Base-by-base conservation (phyloP, 192 early-diverging fungal species). In the Gaertneriomyces semiglobifer region DNA sequence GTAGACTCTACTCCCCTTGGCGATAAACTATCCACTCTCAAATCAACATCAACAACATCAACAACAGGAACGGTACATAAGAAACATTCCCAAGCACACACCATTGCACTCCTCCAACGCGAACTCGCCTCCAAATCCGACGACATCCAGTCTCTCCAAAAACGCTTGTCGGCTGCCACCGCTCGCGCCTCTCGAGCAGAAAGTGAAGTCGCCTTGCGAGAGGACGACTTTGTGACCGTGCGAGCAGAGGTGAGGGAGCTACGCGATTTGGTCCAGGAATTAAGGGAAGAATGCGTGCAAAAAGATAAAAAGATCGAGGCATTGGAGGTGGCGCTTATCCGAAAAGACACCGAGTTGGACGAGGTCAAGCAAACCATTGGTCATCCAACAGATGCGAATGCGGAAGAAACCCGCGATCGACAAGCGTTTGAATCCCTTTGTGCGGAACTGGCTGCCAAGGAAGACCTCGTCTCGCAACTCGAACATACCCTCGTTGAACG, bases 141-240 rank as follows among this genome's bases (percentile, higher is more conserved):
- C 12, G 55, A 57, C 14, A 57, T 57, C n/a, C 18, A 57, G 14
- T 12, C 14, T 12, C 33, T 57, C 12, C 55, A 57, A 57, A 39
- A 57, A 14, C 55, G 55, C 39, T 39, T 57, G 18, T 16, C 55
- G 18, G 55, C 14, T 14, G 16, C 18, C 12, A 39, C 39, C 12
- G 33, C 55, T 12, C 33, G 16, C 4, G 39, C 55, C 3, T 39
- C 12, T 14, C 55, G 55, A 57, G 55, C 8, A 14, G 33, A 12
- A 57, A 14, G 12, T 57, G 38, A 16, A 38, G 18, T 14, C 14
- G 2, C 55, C 20, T 14, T 14, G 16, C 16, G 55, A 57, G 55
- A 50, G 12, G 18, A 50, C 48, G 18, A 50, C 48, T n/a, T n/a
- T 12, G 12, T 50, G 12, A 12, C 1, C 48, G 18, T 50, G 11